Base-by-base conservation (phyloP, 108 stramenopile species). In the Skeletonema potamos region DNA sequence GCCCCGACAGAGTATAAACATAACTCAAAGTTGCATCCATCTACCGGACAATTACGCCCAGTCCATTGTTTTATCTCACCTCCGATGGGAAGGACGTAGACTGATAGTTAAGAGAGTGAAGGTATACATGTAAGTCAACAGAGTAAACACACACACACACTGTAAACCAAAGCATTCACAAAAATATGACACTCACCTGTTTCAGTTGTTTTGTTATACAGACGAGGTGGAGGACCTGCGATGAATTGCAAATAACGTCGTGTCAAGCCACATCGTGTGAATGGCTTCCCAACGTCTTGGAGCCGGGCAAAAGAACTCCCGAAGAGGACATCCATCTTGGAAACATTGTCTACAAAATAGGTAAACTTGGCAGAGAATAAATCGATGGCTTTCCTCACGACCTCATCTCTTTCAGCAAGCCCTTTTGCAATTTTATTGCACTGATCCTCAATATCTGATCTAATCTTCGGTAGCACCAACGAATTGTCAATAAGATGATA, bases 241-340 rank as follows among this genome's bases (percentile, higher is more conserved):
- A 85, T 85, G 65, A 72, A 85, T 20, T 77, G 77, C 6, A 85
- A 41, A 48, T 85, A 85, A 2, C 82, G 33, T 46, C 88, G 65
- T 8, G 89, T 84, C 17, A 76, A 62, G 1, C 91, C 94, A 75
- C 92, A 96, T 44, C 92, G 69, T 6, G 92, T 96, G 62, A 93
- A 96, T 9, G 95, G 89, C 74, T 93, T 91, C 1, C 94, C 94
- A 39, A 93, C 86, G 70, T 96, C 94, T 77, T 92, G 87, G n/a
- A 96, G 77, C 77, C 92, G 89, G 20, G 90, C 83, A 70, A 95
- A 95, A 12, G 87, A 90, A 10, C 88, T 83, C 7, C 89, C 82
- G 68, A 96, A 96, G n/a, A 96, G 74, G n/a, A 92, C 76, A 72
- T 96, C 91, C 92, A 96, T 96, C 39, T 87, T 87, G 13, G 71